phyloP scores from a whole-genome alignment of 495 filamentous ascomycete species.

The Annulohypoxylon moriforme region DNA sequence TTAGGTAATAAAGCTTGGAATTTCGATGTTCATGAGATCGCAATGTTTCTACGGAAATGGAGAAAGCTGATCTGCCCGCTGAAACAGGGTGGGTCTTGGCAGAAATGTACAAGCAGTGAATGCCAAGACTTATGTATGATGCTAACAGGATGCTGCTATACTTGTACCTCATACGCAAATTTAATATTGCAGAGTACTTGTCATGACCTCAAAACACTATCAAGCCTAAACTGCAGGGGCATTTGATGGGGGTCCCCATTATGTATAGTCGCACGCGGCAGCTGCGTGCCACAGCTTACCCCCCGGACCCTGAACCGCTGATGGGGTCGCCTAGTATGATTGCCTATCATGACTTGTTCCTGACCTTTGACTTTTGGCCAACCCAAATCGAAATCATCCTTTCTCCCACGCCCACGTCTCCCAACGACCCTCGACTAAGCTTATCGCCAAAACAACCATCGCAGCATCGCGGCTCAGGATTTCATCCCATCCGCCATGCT shows the following conservation, averaged over 20 bases:
- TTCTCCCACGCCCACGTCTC: slow-evolving; percentile 7
- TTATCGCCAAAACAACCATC: slow-evolving; percentile 18
- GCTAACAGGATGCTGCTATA: background rate
- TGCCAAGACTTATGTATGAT: slow-evolving; percentile 1
- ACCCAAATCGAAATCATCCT: slow-evolving; percentile 15
- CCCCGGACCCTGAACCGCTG: slow-evolving; percentile 19
- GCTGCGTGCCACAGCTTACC: slow-evolving; percentile 28
- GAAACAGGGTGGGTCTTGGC: slow-evolving; percentile 11
- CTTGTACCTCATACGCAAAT: background rate
- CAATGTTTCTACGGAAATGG: slow-evolving; percentile 14
- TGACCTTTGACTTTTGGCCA: slow-evolving; percentile 11
- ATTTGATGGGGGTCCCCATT: background rate
- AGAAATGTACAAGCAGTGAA: background rate
- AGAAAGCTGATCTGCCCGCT: slow-evolving; percentile 20
- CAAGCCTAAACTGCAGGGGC: slow-evolving; percentile 17
- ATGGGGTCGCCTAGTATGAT: slow-evolving; percentile 26
- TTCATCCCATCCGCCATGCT: slow-evolving; percentile 34
- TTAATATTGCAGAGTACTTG: background rate
- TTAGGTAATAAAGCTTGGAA: slow-evolving; percentile 10
- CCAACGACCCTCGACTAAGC: background rate
- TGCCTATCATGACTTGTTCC: slow-evolving; percentile 40
- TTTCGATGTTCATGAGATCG: slow-evolving; percentile 12
- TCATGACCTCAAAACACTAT: background rate
- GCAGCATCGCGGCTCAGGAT: slow-evolving; percentile 13
- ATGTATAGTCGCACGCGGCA: slow-evolving; percentile 17